phyloP scores from a whole-genome alignment of 352 stramenopile genomes.

The Bremia lactucae region DNA sequence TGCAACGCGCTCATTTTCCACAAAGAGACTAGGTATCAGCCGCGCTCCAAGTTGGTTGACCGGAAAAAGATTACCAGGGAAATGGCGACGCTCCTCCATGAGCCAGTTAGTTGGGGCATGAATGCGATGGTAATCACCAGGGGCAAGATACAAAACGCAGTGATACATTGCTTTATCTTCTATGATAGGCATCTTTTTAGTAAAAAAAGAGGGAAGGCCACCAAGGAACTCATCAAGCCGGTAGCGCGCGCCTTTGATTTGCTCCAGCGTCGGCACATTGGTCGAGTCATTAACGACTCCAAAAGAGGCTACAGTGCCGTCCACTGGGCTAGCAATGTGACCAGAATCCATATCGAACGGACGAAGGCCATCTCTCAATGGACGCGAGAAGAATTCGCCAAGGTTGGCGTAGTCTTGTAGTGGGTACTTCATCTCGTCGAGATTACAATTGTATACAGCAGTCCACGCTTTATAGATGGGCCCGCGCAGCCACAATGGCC shows the following conservation, averaged over 20 bases:
- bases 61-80: conserved; percentile 74
- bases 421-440: conserved; percentile 79
- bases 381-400: conserved; percentile 77
- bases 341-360: conserved; percentile 26
- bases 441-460: conserved; percentile 63
- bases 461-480: conserved; percentile 82
- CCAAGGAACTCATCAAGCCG: conserved; percentile 78
- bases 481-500: conserved; percentile 51
- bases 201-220: conserved; percentile 46
- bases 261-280: conserved; percentile 54
- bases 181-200: conserved; percentile 8
- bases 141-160: conserved; percentile 76
- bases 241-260: conserved; percentile 76
- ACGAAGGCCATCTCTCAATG: conserved; percentile 55
- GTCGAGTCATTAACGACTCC: conserved; percentile 36
- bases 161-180: conserved; percentile 58
- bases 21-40: conserved; percentile 70
- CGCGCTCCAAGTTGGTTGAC: conserved; percentile 55
- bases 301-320: conserved; percentile 49
- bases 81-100: conserved; percentile 65
- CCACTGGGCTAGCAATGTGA: conserved; percentile 42
- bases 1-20: conserved; percentile 75
- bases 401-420: conserved; percentile 67
- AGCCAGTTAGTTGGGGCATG: conserved; percentile 72
- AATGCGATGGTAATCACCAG: conserved; percentile 83